A percentile compares a stretch with the other conserved stretches of the same genome.
These are phyloP conservation scores for Solanum lignicaule DNA, from an alignment of 257 asterid species.

Conservation along the genomic window DNA sequence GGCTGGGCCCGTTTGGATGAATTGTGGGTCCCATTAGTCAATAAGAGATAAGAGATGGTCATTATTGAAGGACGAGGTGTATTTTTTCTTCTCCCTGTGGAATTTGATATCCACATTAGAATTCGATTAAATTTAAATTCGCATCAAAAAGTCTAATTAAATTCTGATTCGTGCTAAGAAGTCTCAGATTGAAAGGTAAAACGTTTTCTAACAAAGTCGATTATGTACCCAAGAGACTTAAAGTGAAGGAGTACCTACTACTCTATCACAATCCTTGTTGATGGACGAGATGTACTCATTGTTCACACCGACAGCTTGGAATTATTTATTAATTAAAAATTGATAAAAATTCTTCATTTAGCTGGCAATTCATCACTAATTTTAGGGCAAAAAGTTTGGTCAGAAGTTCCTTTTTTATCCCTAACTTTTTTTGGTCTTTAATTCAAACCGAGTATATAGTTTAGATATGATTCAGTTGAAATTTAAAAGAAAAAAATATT, in stretches of 20 bases:
- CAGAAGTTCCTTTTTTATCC: background rate
- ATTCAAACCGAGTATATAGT: background rate
- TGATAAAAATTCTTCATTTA: background rate
- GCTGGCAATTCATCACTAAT: background rate
- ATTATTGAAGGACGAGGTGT: background rate
- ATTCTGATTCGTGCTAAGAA: fast-evolving
- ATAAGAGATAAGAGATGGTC: background rate
- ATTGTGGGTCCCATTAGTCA: background rate
- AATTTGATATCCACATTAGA: too few species aligned
- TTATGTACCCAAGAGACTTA: too few species aligned
- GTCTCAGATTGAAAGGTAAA: fast-evolving
- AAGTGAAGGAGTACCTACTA: too few species aligned
- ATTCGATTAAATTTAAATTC: fast-evolving
- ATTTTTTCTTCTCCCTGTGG: fast-evolving
- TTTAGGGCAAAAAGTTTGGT: background rate
- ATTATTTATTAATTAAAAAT: background rate
- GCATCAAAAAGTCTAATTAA: fast-evolving
- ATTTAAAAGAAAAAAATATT: background rate
- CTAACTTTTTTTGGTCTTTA: background rate
- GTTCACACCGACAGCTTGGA: background rate
- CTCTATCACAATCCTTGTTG: too few species aligned
- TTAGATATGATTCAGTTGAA: background rate
- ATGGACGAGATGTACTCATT: background rate
- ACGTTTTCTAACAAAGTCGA: fast-evolving
- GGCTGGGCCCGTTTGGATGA: background rate